Conservation (phyloP, 352 stramenopile genomes). For the Globisporangium abappressorium region DNA sequence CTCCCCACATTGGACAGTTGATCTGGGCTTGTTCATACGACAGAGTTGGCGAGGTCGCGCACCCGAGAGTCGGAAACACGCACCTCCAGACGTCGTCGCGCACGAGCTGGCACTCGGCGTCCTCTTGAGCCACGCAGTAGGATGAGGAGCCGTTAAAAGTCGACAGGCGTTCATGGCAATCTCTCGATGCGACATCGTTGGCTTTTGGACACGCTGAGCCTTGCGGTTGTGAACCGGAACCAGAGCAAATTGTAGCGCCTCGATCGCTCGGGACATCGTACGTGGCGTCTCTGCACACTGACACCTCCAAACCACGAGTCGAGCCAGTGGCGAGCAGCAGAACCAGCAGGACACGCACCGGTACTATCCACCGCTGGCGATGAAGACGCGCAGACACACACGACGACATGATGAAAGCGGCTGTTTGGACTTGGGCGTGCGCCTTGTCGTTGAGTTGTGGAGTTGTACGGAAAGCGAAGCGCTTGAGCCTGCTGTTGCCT, state of each 20-base stretch:
- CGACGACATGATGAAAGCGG: background rate
- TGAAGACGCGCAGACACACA: background rate
- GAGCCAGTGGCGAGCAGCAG: background rate
- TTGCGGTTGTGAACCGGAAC: slow-evolving; percentile 6
- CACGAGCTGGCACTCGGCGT: slow-evolving; percentile 3
- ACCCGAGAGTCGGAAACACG: background rate
- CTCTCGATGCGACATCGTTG: slow-evolving; percentile 5
- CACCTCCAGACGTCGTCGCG: background rate
- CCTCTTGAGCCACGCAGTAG: slow-evolving; percentile 7
- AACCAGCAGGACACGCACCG: background rate
- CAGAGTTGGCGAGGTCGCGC: background rate
- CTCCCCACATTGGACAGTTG: background rate
- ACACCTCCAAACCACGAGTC: background rate
- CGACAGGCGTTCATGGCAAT: slow-evolving; percentile 16
- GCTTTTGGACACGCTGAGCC: slow-evolving; percentile 16
- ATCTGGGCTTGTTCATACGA: background rate
- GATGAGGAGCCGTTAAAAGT: slow-evolving; percentile 10
- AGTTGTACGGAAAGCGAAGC: background rate
- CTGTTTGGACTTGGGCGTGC: background rate
- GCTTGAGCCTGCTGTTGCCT: background rate
- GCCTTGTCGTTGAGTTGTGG: background rate
- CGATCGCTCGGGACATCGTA: slow-evolving; percentile 5
- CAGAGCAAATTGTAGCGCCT: slow-evolving; percentile 14
- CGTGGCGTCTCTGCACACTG: background rate
- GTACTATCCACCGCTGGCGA: slow-evolving; percentile 3